Conservation (phyloP, 345 rosid genomes). For the Brassica rapa region DNA sequence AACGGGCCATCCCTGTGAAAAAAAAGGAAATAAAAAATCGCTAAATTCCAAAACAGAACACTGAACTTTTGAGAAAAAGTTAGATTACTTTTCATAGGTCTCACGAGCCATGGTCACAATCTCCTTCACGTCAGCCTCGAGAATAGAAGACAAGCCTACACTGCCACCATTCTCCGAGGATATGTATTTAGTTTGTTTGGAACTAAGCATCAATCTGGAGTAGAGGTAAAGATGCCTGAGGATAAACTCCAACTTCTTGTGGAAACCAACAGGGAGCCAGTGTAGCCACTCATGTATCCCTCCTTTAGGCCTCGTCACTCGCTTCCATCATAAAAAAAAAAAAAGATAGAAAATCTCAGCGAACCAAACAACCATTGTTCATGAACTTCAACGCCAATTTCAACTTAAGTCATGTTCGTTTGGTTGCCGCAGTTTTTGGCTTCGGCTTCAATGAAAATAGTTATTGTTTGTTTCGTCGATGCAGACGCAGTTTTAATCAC, state of each 20-base stretch:
- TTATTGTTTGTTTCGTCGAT: no score
- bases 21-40: conserved; percentile 11
- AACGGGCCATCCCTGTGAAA: conserved; percentile 87
- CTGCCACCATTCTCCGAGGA: conserved; percentile 58
- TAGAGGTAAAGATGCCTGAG: conserved; percentile 56
- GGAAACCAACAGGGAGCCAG: conserved; percentile 88
- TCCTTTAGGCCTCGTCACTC: conserved; percentile 94
- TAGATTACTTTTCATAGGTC: conserved; percentile 76
- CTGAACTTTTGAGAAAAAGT: conserved; percentile 20
- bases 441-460: no score
- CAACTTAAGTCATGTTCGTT: no score
- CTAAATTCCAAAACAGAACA: conserved; percentile 11
- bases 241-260: conserved; percentile 62
- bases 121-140: conserved; percentile 80
- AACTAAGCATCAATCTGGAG: conserved; percentile 48
- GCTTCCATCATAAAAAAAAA: conserved; percentile 41
- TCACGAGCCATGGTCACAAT: conserved; percentile 78
- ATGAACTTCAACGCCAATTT: neutral
- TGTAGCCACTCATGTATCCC: conserved; percentile 91
- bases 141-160: conserved; percentile 65
- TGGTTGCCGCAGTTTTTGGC: no score
- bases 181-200: conserved; percentile 43
- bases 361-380: neutral
- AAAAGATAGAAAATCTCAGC: neutral
- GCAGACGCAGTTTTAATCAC: no score